phyloP scores from a whole-genome alignment of 768 basidiomycete genomes.

The Cystofilobasidium bisporidii region DNA sequence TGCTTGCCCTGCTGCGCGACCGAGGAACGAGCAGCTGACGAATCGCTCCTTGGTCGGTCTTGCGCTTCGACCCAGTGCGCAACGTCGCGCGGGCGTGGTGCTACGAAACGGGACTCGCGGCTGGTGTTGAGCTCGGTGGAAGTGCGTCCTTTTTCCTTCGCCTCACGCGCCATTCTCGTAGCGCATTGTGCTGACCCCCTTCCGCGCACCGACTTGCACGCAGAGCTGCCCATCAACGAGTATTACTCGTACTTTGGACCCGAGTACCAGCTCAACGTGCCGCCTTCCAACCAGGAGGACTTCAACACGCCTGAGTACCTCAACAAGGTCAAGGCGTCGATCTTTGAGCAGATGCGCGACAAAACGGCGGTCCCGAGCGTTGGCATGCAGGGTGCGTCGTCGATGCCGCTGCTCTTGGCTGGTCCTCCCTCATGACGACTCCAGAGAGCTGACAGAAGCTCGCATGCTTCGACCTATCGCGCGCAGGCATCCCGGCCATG shows the following conservation, averaged over 20 bases:
- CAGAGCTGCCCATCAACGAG: slow-evolving; percentile 95
- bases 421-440: not conserved
- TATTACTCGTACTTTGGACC: slow-evolving; percentile 99
- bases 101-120: slow-evolving; percentile 95
- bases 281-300: slow-evolving; percentile 87
- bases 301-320: slow-evolving; percentile 87
- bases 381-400: slow-evolving; percentile 74
- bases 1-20: not conserved
- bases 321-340: slow-evolving; percentile 81
- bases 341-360: slow-evolving; percentile 80
- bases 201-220: not conserved
- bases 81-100: slow-evolving; percentile 97
- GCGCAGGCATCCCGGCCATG: slow-evolving; percentile 66
- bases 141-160: slow-evolving; percentile 44
- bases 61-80: slow-evolving; percentile 50
- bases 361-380: slow-evolving; percentile 83
- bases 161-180: not conserved
- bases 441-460: not conserved
- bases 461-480: not conserved
- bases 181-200: too few relatives aligned
- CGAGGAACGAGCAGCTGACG: too few relatives aligned
- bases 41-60: not conserved
- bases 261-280: slow-evolving; percentile 90
- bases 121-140: slow-evolving; percentile 81
- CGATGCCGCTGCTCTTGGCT: too few relatives aligned